These are phyloP conservation scores for Hyaloscypha bicolor DNA, from an alignment of 495 filamentous ascomycete species.

Conservation along the genomic window DNA sequence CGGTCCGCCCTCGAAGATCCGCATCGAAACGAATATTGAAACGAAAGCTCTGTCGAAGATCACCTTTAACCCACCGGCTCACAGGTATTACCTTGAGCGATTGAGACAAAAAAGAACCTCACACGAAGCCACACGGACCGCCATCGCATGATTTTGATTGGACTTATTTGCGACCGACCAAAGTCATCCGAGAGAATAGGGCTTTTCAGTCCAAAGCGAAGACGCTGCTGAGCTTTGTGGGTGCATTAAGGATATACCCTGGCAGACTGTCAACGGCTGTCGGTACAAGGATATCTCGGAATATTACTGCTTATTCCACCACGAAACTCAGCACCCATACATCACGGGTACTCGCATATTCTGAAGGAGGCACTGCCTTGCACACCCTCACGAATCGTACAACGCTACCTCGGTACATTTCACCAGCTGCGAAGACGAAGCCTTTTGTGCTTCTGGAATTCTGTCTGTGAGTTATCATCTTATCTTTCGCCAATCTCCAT, in stretches of 20 bases:
- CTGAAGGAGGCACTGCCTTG: slow-evolving; percentile 5
- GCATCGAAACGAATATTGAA: slow-evolving; percentile 11
- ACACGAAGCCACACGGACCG: slow-evolving; percentile 9
- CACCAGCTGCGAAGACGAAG: background rate
- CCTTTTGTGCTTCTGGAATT: slow-evolving; percentile 3
- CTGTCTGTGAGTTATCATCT: slow-evolving; percentile 15
- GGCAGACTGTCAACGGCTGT: slow-evolving; percentile 17
- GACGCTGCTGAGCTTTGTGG: background rate
- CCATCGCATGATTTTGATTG: slow-evolving; percentile 6
- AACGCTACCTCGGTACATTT: background rate
- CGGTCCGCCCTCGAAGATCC: background rate
- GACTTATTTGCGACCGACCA: background rate
- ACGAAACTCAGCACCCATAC: slow-evolving; percentile 9
- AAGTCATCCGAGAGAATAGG: background rate
- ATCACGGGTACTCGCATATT: slow-evolving; percentile 14
- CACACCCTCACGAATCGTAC: background rate
- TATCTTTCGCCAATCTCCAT: slow-evolving; percentile 11
- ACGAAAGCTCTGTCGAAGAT: slow-evolving; percentile 3
- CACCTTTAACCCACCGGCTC: slow-evolving; percentile 2
- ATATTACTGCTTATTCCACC: slow-evolving; percentile 21
- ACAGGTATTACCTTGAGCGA: slow-evolving; percentile 20
- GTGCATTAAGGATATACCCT: slow-evolving; percentile 18
- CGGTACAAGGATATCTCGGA: slow-evolving; percentile 19
- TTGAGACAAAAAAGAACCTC: background rate
- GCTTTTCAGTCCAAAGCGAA: slow-evolving; percentile 1